A percentile compares a stretch with the other conserved stretches of the same genome.
phyloP scores from a whole-genome alignment of 1,284 basidiomycete species.

The Leccinum pallidistipes region DNA sequence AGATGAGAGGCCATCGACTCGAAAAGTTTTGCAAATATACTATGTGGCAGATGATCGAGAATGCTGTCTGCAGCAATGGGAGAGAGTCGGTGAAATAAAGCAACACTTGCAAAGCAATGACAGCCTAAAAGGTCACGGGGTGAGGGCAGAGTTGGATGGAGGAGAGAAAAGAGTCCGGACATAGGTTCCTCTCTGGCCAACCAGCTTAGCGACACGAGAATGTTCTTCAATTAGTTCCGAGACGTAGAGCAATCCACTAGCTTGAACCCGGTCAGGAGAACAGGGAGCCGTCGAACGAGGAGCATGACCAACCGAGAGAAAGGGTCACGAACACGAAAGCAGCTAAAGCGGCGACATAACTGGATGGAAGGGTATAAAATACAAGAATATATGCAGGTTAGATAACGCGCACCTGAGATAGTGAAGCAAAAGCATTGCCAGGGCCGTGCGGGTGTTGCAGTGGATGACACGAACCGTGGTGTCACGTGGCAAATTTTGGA shows the following conservation, averaged over 20 bases:
- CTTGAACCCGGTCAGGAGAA: conserved; percentile 42
- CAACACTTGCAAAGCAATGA: conserved; percentile 76
- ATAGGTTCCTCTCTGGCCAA: conserved; percentile 84
- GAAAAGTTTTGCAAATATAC: conserved; percentile 94
- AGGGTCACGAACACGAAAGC: conserved; percentile 81
- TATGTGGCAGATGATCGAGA: conserved; percentile 82
- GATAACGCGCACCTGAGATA: conserved; percentile 47
- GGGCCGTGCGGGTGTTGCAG: neutral
- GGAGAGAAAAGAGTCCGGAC: conserved; percentile 50
- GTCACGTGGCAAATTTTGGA: neutral
- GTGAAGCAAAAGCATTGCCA: conserved; percentile 36
- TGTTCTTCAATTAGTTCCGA: conserved; percentile 96
- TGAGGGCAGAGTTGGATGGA: conserved; percentile 2
- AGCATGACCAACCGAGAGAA: conserved; percentile 59
- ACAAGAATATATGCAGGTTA: accelerated
- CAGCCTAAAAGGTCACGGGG: conserved; percentile 47
- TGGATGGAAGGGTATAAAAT: conserved; percentile 23
- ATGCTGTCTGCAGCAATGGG: conserved; percentile 69
- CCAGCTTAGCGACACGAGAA: conserved; percentile 71
- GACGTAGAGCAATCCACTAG: conserved; percentile 89
- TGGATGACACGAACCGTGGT: neutral
- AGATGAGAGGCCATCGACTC: conserved; percentile 85
- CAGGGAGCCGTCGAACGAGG: neutral
- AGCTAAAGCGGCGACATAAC: conserved; percentile 65
- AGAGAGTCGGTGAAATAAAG: conserved; percentile 80